Evolutionary conservation across 495 filamentous ascomycete genomes (phyloP).

Genomic region (Elasticomyces elasticus): DNA sequence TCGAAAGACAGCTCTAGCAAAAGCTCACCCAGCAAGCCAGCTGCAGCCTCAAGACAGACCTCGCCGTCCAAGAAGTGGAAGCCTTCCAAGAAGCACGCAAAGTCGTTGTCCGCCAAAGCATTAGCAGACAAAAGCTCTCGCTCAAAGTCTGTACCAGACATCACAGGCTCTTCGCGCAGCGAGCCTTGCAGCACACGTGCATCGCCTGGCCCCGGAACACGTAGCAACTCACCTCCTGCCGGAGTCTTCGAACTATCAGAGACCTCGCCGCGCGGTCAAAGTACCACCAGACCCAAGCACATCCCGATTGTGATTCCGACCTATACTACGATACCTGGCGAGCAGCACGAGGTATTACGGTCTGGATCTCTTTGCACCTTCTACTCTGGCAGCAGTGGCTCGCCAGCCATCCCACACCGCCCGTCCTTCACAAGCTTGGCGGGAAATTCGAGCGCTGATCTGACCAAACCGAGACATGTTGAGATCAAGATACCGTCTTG

Average conservation of each 20-base stretch:
- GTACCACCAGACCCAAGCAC: slow-evolving; percentile 29
- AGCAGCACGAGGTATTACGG: slow-evolving; percentile 15
- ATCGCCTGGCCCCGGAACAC: slow-evolving; percentile 1
- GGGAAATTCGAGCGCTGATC: slow-evolving; percentile 5
- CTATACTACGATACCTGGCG: slow-evolving; percentile 28
- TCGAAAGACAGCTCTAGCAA: slow-evolving; percentile 1
- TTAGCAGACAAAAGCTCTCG: slow-evolving; percentile 11
- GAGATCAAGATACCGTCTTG: slow-evolving; percentile 33
- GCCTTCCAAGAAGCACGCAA: slow-evolving; percentile 14
- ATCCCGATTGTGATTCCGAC: slow-evolving; percentile 34
- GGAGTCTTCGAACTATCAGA: slow-evolving; percentile 12
- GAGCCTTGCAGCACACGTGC: background rate
- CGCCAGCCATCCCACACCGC: background rate
- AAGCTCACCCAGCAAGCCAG: background rate
- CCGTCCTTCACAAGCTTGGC: background rate
- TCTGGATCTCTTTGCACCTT: slow-evolving; percentile 22
- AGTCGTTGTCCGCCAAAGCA: slow-evolving; percentile 16
- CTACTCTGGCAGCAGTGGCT: slow-evolving; percentile 23
- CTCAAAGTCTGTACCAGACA: slow-evolving; percentile 1
- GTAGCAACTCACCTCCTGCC: background rate
- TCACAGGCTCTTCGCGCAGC: background rate
- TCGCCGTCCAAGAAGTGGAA: slow-evolving; percentile 7
- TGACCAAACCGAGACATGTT: slow-evolving; percentile 28
- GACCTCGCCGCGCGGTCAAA: slow-evolving; percentile 13
- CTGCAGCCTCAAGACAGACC: background rate